A percentile compares a stretch with the other conserved stretches of the same genome.
Evolutionary conservation across 1,284 basidiomycete genomes (phyloP).

Genomic region (Xerocomus amazonicus): DNA sequence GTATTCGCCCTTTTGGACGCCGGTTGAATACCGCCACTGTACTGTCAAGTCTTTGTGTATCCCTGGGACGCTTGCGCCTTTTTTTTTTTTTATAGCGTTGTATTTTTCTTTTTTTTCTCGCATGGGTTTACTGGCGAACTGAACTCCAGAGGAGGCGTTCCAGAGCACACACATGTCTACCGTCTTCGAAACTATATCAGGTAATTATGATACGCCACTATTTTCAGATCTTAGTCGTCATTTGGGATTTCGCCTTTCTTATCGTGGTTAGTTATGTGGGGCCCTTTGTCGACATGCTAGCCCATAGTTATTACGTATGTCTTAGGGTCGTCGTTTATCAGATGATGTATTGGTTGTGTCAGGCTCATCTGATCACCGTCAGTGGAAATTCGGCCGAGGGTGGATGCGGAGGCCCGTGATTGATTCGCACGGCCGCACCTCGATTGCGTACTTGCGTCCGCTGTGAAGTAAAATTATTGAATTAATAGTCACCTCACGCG

Average conservation of each 20-base stretch:
- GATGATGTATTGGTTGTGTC: no score
- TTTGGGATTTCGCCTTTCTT: background rate
- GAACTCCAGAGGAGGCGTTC: background rate
- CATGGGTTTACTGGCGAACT: constrained; percentile 14
- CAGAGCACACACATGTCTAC: background rate
- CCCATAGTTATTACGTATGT: background rate
- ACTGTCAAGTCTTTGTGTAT: background rate
- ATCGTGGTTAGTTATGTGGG: background rate
- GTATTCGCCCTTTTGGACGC: background rate
- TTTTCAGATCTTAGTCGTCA: background rate
- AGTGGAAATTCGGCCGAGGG: no score
- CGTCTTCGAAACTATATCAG: background rate
- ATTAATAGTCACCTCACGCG: no score
- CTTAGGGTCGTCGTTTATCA: no score
- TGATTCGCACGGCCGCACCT: no score
- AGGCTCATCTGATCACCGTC: no score
- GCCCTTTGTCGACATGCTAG: no score
- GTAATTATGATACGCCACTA: background rate
- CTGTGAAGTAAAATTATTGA: no score
- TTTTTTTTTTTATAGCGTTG: background rate
- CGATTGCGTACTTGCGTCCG: no score
- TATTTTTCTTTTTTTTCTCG: background rate
- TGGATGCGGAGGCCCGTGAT: no score
- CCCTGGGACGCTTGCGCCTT: background rate
- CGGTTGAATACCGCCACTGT: background rate